A percentile compares a stretch with the other conserved stretches of the same genome.
Evolutionary conservation across 2,329 filamentous ascomycete genomes (phyloP).

Genomic region (Penicillium sclerotigenum): DNA sequence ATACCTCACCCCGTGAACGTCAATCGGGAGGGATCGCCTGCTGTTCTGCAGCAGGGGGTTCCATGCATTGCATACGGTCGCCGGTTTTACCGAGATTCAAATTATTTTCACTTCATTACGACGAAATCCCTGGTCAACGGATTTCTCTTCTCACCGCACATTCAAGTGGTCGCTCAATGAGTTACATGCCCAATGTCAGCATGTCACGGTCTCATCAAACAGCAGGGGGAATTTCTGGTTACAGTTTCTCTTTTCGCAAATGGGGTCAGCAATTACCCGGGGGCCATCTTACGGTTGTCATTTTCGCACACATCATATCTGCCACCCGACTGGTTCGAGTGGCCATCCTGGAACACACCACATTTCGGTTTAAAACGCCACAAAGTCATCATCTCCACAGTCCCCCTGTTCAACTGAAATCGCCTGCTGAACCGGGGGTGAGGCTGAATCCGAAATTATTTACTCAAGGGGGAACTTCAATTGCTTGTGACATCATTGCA

Average conservation of each 20-base stretch:
- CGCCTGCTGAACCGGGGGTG: constrained; percentile 6
- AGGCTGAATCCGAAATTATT: constrained; percentile 13
- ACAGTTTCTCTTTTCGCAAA: not conserved
- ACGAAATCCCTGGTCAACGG: not conserved
- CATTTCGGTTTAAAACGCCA: constrained; percentile 9
- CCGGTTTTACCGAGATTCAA: constrained; percentile 3
- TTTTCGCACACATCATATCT: constrained; percentile 9
- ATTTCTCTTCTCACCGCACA: constrained; percentile 1
- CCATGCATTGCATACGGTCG: not conserved
- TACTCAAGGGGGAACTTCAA: constrained; percentile 15
- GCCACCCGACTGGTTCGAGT: constrained; percentile 24
- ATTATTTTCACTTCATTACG: constrained; percentile 6
- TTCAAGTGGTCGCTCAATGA: not conserved
- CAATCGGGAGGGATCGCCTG: constrained; percentile 9
- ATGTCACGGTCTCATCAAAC: constrained; percentile 5
- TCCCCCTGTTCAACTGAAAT: constrained; percentile 8
- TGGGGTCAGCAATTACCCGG: not conserved
- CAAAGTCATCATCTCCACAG: constrained; percentile 13
- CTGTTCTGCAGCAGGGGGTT: constrained; percentile 1
- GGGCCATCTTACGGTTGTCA: constrained; percentile 12
- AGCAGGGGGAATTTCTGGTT: not conserved
- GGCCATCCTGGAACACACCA: constrained; percentile 8
- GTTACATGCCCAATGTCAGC: not conserved
- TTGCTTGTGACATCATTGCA: constrained; percentile 32
- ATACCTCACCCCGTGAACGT: constrained; percentile 14